phyloP scores from a whole-genome alignment of 2,329 filamentous ascomycete species.

The Biscogniauxia marginata region DNA sequence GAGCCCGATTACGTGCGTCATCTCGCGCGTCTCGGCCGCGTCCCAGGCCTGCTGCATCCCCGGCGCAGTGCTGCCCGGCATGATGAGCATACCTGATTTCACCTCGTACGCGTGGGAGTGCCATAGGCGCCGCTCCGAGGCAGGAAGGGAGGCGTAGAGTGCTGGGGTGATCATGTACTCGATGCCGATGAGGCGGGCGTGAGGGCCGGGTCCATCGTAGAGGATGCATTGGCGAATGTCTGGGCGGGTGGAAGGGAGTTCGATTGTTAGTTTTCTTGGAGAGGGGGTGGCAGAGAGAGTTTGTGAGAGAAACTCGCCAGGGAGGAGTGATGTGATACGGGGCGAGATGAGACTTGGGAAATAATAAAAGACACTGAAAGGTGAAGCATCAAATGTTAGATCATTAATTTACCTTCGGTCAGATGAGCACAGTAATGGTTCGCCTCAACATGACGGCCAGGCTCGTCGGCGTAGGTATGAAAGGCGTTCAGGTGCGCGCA shows the following conservation, averaged over 20 bases:
- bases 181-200: slow-evolving; percentile 75
- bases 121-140: slow-evolving; percentile 73
- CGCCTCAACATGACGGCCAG: slow-evolving; percentile 66
- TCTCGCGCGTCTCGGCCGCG: slow-evolving; percentile 72
- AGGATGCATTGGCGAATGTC: slow-evolving; percentile 84
- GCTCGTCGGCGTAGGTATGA: slow-evolving; percentile 76
- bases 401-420: slow-evolving; percentile 49
- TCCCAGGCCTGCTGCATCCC: slow-evolving; percentile 68
- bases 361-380: too few relatives aligned
- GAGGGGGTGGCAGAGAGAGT: too few relatives aligned
- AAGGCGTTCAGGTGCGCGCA: slow-evolving; percentile 88
- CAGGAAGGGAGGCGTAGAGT: slow-evolving; percentile 64
- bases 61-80: slow-evolving; percentile 57
- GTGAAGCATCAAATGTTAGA: too few relatives aligned
- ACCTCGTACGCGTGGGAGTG: slow-evolving; percentile 76
- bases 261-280: too few relatives aligned
- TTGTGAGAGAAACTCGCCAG: background rate
- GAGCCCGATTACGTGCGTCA: slow-evolving; percentile 70
- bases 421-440: slow-evolving; percentile 86
- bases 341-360: too few relatives aligned
- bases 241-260: too few relatives aligned
- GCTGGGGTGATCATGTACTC: slow-evolving; percentile 82
- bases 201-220: slow-evolving; percentile 68
- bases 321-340: background rate
- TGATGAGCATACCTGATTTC: slow-evolving; percentile 76